Evolutionary conservation across 805 yeast genomes (phyloP).

Genomic region (Saccharomycopsis olivae): DNA sequence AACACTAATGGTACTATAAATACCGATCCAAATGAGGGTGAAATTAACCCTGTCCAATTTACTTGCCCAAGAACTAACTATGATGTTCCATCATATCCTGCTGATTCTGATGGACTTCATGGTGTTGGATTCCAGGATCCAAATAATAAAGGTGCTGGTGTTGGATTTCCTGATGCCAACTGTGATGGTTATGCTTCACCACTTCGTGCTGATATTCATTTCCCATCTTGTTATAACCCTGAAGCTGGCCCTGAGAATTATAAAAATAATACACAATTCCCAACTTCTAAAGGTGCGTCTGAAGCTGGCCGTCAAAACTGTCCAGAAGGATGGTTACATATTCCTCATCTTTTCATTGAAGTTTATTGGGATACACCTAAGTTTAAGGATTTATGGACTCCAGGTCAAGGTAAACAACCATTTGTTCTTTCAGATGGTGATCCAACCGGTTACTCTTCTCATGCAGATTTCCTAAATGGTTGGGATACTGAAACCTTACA

Average conservation of each 20-base stretch:
- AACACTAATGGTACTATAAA: too few species aligned
- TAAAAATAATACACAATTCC: constrained; percentile 9
- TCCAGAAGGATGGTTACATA: too few species aligned
- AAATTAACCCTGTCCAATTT: constrained; percentile 6
- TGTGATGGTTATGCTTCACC: constrained; percentile 11
- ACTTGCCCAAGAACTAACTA: constrained; percentile 6
- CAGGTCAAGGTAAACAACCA: too few species aligned
- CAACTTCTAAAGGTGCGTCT: too few species aligned
- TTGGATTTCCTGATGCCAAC: constrained; percentile 8
- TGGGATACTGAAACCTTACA: too few species aligned
- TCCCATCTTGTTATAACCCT: constrained; percentile 13
- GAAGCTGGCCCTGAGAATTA: constrained; percentile 9
- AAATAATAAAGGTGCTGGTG: constrained; percentile 6
- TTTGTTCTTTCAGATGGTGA: too few species aligned
- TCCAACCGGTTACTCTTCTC: too few species aligned
- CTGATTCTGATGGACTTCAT: constrained; percentile 6
- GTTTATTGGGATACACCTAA: too few species aligned
- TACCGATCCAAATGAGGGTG: constrained; percentile 4
- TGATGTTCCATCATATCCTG: constrained; percentile 1
- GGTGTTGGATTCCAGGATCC: constrained; percentile 10
- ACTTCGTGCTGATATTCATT: constrained; percentile 11
- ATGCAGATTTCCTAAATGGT: too few species aligned
- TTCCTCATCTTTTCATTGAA: too few species aligned
- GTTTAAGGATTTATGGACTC: too few species aligned
- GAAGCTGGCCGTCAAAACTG: too few species aligned